Evolutionary conservation across 768 basidiomycete genomes (phyloP).

Genomic region (Coprinellus micaceus): DNA sequence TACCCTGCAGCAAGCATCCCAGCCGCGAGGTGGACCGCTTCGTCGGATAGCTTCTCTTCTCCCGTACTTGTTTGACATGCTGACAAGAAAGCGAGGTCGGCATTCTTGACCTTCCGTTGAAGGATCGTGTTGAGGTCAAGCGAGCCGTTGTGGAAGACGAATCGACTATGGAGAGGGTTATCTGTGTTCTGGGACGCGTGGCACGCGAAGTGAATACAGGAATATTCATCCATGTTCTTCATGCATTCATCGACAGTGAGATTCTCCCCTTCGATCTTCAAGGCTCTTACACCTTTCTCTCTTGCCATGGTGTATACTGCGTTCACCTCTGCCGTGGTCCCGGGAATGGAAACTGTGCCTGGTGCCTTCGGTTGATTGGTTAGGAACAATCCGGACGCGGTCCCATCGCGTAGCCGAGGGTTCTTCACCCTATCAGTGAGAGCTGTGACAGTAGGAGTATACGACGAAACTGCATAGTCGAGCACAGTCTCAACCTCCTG

Average conservation of each 20-base stretch:
- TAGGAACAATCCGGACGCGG: background rate
- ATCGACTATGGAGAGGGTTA: slow-evolving; percentile 12
- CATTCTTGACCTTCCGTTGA: background rate
- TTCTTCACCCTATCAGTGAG: background rate
- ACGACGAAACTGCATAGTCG: slow-evolving; percentile 5
- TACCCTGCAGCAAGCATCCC: slow-evolving; percentile 2
- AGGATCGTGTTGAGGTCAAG: background rate
- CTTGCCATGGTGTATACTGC: background rate
- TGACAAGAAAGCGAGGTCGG: slow-evolving; percentile 1
- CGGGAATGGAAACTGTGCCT: slow-evolving; percentile 2
- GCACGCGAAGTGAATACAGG: slow-evolving; percentile 31
- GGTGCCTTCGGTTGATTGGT: background rate
- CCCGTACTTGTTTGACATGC: slow-evolving; percentile 2
- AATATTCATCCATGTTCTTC: slow-evolving; percentile 10
- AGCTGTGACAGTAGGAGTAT: slow-evolving; percentile 4
- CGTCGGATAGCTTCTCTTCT: background rate
- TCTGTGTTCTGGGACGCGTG: slow-evolving; percentile 25
- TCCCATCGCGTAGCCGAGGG: background rate
- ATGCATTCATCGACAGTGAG: slow-evolving; percentile 13
- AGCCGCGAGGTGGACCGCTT: slow-evolving; percentile 1
- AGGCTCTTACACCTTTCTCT: background rate
- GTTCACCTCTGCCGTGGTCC: slow-evolving; percentile 5
- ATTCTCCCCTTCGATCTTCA: slow-evolving; percentile 15
- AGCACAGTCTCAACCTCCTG: background rate
- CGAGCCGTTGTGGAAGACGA: background rate